phyloP scores from a whole-genome alignment of 371 early-diverging fungal genomes.

The Mortierella sp. region DNA sequence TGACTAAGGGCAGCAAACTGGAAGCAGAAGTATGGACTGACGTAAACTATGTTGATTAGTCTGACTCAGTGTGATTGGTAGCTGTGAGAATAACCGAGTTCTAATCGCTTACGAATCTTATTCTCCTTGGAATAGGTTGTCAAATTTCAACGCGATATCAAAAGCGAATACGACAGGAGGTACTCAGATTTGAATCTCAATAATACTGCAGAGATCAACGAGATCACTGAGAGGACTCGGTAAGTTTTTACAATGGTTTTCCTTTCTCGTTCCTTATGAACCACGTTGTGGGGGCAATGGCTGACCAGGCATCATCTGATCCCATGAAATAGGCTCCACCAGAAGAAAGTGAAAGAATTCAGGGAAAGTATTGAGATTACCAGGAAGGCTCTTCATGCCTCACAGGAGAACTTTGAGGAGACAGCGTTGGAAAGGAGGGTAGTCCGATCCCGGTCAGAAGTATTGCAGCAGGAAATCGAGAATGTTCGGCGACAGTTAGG shows the following conservation, averaged over 20 bases:
- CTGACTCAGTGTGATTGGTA: background rate
- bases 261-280: background rate
- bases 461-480: slow-evolving; percentile 16
- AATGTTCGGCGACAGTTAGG: slow-evolving; percentile 16
- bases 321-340: slow-evolving; percentile 13
- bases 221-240: slow-evolving; percentile 13
- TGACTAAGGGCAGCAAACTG: slow-evolving; percentile 31
- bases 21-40: slow-evolving; percentile 34
- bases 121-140: slow-evolving; percentile 11
- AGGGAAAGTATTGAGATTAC: slow-evolving; percentile 9
- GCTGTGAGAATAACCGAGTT: background rate
- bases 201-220: slow-evolving; percentile 7
- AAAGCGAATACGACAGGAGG: slow-evolving; percentile 13
- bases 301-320: background rate
- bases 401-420: slow-evolving; percentile 16
- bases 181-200: slow-evolving; percentile 1
- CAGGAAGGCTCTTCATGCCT: slow-evolving; percentile 8
- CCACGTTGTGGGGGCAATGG: no score
- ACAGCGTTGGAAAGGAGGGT: slow-evolving; percentile 9
- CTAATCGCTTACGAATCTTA: background rate
- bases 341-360: background rate
- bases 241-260: background rate
- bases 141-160: slow-evolving; percentile 18
- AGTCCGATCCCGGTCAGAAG: background rate
- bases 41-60: background rate